Conservation (phyloP, 768 basidiomycete species). For the Podaxis mareebaensis region DNA sequence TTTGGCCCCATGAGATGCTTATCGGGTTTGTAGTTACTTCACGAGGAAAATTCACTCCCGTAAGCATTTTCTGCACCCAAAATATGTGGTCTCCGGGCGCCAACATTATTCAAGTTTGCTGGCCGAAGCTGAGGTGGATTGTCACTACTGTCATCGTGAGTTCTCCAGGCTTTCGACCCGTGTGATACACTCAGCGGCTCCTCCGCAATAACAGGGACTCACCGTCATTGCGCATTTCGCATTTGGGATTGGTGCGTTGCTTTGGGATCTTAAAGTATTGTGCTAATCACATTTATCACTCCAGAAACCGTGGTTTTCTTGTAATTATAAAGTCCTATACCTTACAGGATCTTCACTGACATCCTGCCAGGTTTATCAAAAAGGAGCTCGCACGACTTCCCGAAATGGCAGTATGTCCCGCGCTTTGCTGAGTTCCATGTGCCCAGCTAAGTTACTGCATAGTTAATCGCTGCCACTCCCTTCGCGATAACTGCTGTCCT, state of each 20-base stretch:
- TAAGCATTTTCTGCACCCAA: constrained; percentile 18
- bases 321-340: constrained; percentile 14
- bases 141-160: constrained; percentile 31
- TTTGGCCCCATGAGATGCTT: background rate
- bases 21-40: constrained; percentile 30
- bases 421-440: background rate
- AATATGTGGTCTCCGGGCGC: background rate
- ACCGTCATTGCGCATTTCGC: constrained; percentile 31
- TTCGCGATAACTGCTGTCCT: constrained; percentile 46
- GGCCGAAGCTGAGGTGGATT: constrained; percentile 31
- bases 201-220: constrained; percentile 20
- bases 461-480: constrained; percentile 43
- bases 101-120: constrained; percentile 28
- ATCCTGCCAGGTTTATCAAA: constrained; percentile 34
- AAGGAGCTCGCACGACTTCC: constrained; percentile 32
- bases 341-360: background rate
- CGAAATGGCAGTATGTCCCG: constrained; percentile 33
- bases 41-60: constrained; percentile 30
- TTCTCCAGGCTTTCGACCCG: background rate
- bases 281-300: background rate
- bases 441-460: background rate
- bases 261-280: background rate
- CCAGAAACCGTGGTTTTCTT: constrained; percentile 35
- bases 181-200: background rate
- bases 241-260: constrained; percentile 37